Evolutionary conservation across 768 basidiomycete genomes (phyloP).

Genomic region (Termitomyces sp.): DNA sequence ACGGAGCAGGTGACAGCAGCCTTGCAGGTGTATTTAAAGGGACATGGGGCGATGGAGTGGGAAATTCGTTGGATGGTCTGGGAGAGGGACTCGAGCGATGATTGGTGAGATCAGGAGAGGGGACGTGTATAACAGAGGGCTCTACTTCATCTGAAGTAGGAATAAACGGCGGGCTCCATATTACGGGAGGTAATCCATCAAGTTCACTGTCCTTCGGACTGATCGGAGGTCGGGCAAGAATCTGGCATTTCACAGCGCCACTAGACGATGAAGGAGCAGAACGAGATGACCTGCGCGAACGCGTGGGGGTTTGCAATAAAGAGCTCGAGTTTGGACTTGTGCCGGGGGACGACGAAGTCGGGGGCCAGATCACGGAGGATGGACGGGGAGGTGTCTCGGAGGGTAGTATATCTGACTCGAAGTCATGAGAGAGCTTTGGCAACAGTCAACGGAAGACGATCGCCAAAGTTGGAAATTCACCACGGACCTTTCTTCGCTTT

Average conservation of each 20-base stretch:
- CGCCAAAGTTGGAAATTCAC: not conserved
- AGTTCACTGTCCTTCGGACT: not conserved
- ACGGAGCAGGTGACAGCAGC: slow-evolving; percentile 4
- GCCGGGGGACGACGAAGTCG: not conserved
- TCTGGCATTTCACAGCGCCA: not conserved
- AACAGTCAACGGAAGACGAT: not conserved
- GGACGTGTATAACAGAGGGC: not conserved
- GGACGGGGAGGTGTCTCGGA: not conserved
- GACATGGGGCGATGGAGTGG: not conserved
- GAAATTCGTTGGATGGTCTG: not conserved
- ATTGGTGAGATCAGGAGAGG: not conserved
- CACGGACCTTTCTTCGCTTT: slow-evolving; percentile 13
- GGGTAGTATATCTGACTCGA: not conserved
- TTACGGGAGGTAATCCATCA: not conserved
- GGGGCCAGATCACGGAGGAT: not conserved
- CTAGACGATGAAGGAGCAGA: not conserved
- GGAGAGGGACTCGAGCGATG: not conserved
- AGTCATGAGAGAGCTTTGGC: not conserved
- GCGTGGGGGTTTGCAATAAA: not conserved
- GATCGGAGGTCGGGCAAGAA: too few species aligned
- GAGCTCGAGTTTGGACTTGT: slow-evolving; percentile 7
- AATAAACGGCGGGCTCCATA: not conserved
- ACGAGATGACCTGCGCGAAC: not conserved
- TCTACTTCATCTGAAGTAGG: not conserved
- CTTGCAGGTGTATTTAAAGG: not conserved